These are phyloP conservation scores for Funneliformis caledonium DNA, from an alignment of 371 early-diverging fungal species.

Conservation along the genomic window DNA sequence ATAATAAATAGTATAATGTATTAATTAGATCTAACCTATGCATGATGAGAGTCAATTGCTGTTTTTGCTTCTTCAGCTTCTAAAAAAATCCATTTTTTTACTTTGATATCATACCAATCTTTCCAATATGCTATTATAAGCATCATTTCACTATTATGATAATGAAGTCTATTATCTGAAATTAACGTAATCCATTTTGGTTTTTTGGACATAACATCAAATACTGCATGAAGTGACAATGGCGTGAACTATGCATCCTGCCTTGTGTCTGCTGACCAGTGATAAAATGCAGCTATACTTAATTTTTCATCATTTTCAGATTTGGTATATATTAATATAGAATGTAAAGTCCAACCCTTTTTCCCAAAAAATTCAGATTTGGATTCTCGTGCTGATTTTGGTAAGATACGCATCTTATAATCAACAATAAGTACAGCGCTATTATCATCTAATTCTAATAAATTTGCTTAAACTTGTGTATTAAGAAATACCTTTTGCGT, in stretches of 20 bases:
- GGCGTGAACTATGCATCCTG: background rate
- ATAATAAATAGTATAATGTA: too few species aligned
- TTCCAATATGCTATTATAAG: too few species aligned
- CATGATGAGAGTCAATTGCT: too few species aligned
- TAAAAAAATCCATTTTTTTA: too few species aligned
- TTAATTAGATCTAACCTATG: too few species aligned
- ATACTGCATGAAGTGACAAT: background rate
- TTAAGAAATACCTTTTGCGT: background rate
- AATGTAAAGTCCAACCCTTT: background rate
- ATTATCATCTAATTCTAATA: background rate
- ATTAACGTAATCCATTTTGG: background rate
- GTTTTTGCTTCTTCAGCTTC: too few species aligned
- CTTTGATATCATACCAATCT: too few species aligned
- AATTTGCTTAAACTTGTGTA: background rate
- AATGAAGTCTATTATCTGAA: too few species aligned
- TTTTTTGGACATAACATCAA: background rate
- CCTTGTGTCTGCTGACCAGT: background rate
- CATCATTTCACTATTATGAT: too few species aligned
- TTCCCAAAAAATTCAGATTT: background rate
- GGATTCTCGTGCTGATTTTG: background rate
- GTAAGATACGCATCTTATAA: constrained; percentile 9
- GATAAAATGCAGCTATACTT: background rate
- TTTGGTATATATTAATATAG: background rate
- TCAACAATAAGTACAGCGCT: background rate
- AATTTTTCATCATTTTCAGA: background rate